Evolutionary conservation across 129 eudicot genomes (phyloP), one percentile per base, ranked within the genome.

Genomic region (Saposhnikovia divaricata): DNA sequence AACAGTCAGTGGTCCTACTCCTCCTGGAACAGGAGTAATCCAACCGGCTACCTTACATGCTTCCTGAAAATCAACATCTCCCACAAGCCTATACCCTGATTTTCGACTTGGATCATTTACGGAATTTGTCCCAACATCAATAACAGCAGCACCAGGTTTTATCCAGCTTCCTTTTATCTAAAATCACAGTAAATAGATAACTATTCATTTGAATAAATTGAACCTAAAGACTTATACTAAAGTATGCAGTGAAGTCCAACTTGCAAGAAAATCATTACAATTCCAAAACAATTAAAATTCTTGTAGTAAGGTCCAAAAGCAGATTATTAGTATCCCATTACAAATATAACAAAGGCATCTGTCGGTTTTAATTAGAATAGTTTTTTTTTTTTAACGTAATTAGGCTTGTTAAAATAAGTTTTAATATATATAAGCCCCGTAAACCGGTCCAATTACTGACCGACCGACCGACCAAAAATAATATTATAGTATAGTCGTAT

Each of bases 141-240:
- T 92, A 23, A 96, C 97, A 19, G 98, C 99, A n/a, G 99, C 99
- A 77, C 99, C 99, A 5, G 95, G 94, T 57, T 96, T 96, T 55
- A 96, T 79, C 99, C 99, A 96, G 77, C 97, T 91, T 34, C 99
- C 99, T 77, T 96, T 96, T 59, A 96, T 90, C 99, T 96, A 90
- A 77, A 80, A 75, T 59, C 38, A 25, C 75, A 21, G 42, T 48
- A 68, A 31, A 39, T 23, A 3, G n/a, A 73, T 28, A 69, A 23
- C 28, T 45, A 14, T 34, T 23, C 19, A 43, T 2, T 15, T 73
- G 21, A 44, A 40, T 34, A 23, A 12, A 45, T 5, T 37, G 70
- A 38, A 25, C 38, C 0, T 63, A 74, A 74, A 43, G 16, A 66
- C 47, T 25, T 3, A 3, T 65, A 12, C 7, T 8, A 57, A 55